These are phyloP conservation scores for Penicillium malachiteum DNA, from an alignment of 495 filamentous ascomycete genomes.

Conservation along the genomic window DNA sequence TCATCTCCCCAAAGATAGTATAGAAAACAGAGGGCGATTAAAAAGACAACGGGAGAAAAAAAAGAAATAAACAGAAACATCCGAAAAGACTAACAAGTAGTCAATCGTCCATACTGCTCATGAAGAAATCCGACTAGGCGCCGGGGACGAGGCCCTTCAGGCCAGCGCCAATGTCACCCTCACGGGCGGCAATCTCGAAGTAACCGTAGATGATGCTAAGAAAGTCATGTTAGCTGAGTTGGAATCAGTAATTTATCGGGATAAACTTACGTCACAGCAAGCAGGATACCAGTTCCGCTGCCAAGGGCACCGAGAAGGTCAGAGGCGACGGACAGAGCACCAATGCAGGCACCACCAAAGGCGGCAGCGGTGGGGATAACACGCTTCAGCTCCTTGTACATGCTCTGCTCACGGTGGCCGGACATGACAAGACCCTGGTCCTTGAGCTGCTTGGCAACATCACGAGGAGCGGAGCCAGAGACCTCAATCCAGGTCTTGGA, in stretches of 20 bases:
- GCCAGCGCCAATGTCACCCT: slow-evolving; percentile 83
- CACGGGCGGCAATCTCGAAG: slow-evolving; percentile 98
- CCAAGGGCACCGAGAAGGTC: slow-evolving; percentile 96
- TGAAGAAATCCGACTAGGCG: slow-evolving; percentile 36
- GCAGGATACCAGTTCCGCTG: slow-evolving; percentile 93
- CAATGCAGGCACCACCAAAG: slow-evolving; percentile 99
- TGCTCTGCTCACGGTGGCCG: slow-evolving; percentile 98
- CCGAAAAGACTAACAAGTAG: slow-evolving; percentile 16
- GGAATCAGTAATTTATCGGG: background rate
- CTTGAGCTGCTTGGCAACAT: slow-evolving; percentile 99
- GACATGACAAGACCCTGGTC: slow-evolving; percentile 99
- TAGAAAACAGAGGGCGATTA: slow-evolving; percentile 28
- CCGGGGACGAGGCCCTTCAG: slow-evolving; percentile 82
- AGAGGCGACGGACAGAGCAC: slow-evolving; percentile 89
- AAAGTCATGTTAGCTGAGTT: slow-evolving; percentile 17
- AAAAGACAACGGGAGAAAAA: slow-evolving; percentile 10
- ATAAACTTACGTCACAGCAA: slow-evolving; percentile 93
- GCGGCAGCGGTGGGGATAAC: slow-evolving; percentile 98
- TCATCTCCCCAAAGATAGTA: slow-evolving; percentile 25
- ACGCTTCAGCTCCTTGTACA: slow-evolving; percentile 99
- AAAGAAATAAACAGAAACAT: slow-evolving; percentile 23
- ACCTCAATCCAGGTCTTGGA: slow-evolving; percentile 99
- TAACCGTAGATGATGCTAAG: slow-evolving; percentile 95
- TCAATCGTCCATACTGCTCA: slow-evolving; percentile 38
- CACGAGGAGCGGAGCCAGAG: slow-evolving; percentile 92